A percentile compares a stretch with the other conserved stretches of the same genome.
Conservation (phyloP, 2,329 filamentous ascomycete species). For the Fusarium sp. region DNA sequence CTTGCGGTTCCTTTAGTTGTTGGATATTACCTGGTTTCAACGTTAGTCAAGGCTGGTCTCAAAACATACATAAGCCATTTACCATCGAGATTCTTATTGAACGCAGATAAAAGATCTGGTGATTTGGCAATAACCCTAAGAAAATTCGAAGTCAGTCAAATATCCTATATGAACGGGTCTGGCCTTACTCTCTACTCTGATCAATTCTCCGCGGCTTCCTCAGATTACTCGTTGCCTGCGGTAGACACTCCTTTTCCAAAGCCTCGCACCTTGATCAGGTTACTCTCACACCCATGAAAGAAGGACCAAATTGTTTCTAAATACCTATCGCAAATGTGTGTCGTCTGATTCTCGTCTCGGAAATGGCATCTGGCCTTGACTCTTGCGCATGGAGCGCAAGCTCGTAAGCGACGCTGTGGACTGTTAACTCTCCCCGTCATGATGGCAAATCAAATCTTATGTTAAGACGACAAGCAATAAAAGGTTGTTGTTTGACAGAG, state of each 20-base stretch:
- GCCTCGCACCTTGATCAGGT: conserved; percentile 41
- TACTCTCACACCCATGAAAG: not conserved
- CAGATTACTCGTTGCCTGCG: conserved; percentile 46
- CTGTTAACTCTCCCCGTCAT: conserved; percentile 40
- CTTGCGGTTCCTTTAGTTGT: not conserved
- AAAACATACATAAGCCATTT: not conserved
- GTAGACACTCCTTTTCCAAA: conserved; percentile 44
- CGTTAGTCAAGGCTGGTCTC: not conserved
- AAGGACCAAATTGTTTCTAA: not conserved
- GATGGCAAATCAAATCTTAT: not conserved
- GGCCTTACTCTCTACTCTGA: conserved; percentile 40
- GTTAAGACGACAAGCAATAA: not conserved
- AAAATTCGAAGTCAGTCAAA: not conserved
- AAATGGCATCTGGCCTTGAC: conserved; percentile 49
- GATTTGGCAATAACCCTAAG: not conserved
- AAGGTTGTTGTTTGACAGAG: not conserved
- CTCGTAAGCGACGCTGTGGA: conserved; percentile 46
- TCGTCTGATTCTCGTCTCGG: conserved; percentile 33
- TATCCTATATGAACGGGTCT: not conserved
- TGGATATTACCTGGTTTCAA: not conserved
- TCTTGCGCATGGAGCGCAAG: conserved; percentile 47
- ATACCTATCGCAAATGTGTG: conserved; percentile 47
- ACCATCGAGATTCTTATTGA: not conserved
- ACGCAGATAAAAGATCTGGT: not conserved
- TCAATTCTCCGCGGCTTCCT: conserved; percentile 49